phyloP scores from a whole-genome alignment of 2,329 filamentous ascomycete species.

The Endoconidiophora laricicola region DNA sequence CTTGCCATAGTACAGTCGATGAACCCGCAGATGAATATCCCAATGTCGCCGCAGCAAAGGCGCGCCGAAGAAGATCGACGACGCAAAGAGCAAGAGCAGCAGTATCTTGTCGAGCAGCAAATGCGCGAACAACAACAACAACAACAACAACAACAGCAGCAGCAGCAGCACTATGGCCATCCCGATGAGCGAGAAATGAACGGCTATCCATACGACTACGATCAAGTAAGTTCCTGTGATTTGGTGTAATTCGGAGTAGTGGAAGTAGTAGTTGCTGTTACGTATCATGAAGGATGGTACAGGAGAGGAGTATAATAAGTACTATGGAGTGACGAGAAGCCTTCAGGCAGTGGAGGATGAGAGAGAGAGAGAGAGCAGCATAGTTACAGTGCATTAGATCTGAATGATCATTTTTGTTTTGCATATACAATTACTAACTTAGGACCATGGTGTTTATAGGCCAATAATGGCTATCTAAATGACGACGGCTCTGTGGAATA shows the following conservation, averaged over 20 bases:
- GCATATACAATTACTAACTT: background rate
- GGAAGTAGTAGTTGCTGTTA: background rate
- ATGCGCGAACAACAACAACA: constrained; percentile 25
- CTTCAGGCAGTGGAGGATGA: too few species aligned
- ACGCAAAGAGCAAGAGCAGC: constrained; percentile 32
- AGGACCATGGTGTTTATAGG: constrained; percentile 19
- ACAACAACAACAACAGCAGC: constrained; percentile 30
- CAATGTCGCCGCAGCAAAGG: constrained; percentile 62
- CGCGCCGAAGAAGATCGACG: constrained; percentile 38
- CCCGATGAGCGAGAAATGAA: constrained; percentile 26
- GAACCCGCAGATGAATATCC: constrained; percentile 88
- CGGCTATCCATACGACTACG: constrained; percentile 37
- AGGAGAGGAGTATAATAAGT: too few species aligned
- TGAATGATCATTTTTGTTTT: too few species aligned
- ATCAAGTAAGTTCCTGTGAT: constrained; percentile 26
- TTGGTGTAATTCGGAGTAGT: background rate
- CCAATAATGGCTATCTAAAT: constrained; percentile 30
- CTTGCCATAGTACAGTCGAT: constrained; percentile 96
- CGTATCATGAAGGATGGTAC: background rate
- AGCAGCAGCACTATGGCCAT: constrained; percentile 21
- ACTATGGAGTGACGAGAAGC: too few species aligned
- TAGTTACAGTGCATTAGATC: too few species aligned
- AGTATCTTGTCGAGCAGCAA: constrained; percentile 30
- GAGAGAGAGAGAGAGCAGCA: too few species aligned
- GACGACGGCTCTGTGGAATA: constrained; percentile 26